Evolutionary conservation across 2,329 filamentous ascomycete species (phyloP), one percentile per base, ranked within the genome.

Genomic region (Trichoderma sp.): DNA sequence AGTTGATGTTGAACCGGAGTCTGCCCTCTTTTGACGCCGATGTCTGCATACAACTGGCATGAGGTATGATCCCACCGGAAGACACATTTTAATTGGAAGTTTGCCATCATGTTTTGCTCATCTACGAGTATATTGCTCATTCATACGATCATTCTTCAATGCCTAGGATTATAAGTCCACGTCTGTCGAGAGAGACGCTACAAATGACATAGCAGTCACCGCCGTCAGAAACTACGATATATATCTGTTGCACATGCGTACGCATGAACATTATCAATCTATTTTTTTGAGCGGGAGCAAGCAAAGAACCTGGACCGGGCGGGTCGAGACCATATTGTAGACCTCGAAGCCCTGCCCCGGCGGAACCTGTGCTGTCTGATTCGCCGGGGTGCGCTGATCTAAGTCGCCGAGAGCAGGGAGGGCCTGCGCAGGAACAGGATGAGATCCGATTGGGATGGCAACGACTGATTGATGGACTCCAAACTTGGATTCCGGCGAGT

Each of bases 401-500:
- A 71, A 63, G 14, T 53, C 41, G 29, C 29, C 6, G 11, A 53
- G 12, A 16, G n/a, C 35, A 38, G 45, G 59, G 59, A 29, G 29
- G 21, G 38, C 18, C 31, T 24, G 50, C 38, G 68, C 68, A 63
- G 59, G 68, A 72, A 72, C 68, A 27, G 38, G 24, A 24, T 12
- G 38, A 27, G 59, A 72, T 72, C 59, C 21, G 9, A 33, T 21
- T 18, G 59, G 33, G 38, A 62, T 53, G n/a, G 35, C 3, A 11
- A 18, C 60, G n/a, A 21, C 38, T 72, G 59, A 72, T 72, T 72
- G 29, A 64, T 72, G 69, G 69, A 72, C 59, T 64, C 60, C 38
- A 72, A 63, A 72, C 35, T 72, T 72, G 69, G 59, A 12, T 27
- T 50, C 69, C 69, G 69, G 27, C 7, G 24, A 24, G 31, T 56